A percentile compares a stretch with the other conserved stretches of the same genome.
These are phyloP conservation scores for Yarrowia bubula DNA, from an alignment of 805 yeast species.

Conservation along the genomic window DNA sequence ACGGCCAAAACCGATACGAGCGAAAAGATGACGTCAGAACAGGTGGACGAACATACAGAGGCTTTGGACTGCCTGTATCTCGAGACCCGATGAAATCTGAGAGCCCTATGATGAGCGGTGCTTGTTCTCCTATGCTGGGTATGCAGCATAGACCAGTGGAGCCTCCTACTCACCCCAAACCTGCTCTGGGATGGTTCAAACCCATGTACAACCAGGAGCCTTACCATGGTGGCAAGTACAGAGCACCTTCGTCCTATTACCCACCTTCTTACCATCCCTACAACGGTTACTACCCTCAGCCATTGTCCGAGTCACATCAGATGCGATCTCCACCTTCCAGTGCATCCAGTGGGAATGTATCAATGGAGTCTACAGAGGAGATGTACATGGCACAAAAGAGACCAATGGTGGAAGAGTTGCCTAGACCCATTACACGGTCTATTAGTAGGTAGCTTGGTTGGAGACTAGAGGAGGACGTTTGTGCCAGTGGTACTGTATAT, in stretches of 20 bases:
- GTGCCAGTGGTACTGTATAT: no score
- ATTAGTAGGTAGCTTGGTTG: background rate
- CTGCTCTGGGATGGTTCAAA: background rate
- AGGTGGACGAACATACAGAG: background rate
- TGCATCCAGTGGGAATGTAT: background rate
- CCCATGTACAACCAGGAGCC: background rate
- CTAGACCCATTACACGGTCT: background rate
- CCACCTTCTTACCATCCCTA: background rate
- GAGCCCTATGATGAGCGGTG: no score
- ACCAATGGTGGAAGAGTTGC: background rate
- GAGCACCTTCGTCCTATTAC: background rate
- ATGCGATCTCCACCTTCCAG: slow-evolving; percentile 4
- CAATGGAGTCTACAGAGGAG: background rate
- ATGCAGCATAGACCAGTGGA: no score
- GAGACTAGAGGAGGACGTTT: no score
- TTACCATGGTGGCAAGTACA: background rate
- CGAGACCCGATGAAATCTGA: background rate
- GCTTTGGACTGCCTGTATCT: background rate
- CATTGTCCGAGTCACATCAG: background rate
- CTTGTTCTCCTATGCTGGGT: no score
- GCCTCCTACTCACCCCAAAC: background rate
- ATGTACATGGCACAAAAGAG: background rate
- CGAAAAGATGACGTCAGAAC: background rate
- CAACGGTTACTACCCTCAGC: background rate
- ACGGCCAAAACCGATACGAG: slow-evolving; percentile 7